Base-by-base conservation (phyloP, 176 grass and related monocot genomes). In the Zizania latifolia region DNA sequence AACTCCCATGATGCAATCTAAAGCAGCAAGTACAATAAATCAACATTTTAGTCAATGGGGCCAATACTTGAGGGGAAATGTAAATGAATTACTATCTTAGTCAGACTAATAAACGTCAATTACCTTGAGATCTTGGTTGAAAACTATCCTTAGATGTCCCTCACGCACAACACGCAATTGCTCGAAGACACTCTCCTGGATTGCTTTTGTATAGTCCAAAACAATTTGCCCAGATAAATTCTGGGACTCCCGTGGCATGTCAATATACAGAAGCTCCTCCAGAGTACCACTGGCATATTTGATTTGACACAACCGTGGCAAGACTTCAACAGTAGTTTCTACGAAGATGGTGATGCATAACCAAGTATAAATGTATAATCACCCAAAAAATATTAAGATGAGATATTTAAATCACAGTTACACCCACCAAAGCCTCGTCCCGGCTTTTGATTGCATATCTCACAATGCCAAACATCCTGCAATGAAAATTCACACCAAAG, bases 121-220 rank as follows among this genome's bases (percentile, higher is more conserved):
- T 81, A 94, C 95, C 87, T 99, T 99, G 67, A 99, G 84, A 85
- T 99, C 95, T 58, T 90, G 85, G 81, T 98, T 98, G 84, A 99
- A 99, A 87, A 99, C 85, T 69, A 99, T 89, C 76, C 91, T 89
- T 70, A 99, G 77, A 78, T 94, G 95, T 30, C 91, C 95, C 84
- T 99, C 95, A 23, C 95, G 91, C 69, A 99, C 92, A 19, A 99
- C 95, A 30, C 95, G 86, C 37, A 99, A 62, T 53, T 94, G 95
- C 45, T 94, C 95, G 87, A 99, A 99, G 34, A 99, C 89, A 82
- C 86, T 99, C 82, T 99, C 95, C 58, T 99, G 95, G 58, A 99
- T 94, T 26, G 95, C 95, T 76, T 99, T 99, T 5, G 88, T 72
- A 82, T 99, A 99, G 85, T 99, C 95, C 65, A 99, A 78, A 67